Base-by-base conservation (phyloP, 176 grass and related monocot species). In the bread wheat (Triticum aestivum) region DNA sequence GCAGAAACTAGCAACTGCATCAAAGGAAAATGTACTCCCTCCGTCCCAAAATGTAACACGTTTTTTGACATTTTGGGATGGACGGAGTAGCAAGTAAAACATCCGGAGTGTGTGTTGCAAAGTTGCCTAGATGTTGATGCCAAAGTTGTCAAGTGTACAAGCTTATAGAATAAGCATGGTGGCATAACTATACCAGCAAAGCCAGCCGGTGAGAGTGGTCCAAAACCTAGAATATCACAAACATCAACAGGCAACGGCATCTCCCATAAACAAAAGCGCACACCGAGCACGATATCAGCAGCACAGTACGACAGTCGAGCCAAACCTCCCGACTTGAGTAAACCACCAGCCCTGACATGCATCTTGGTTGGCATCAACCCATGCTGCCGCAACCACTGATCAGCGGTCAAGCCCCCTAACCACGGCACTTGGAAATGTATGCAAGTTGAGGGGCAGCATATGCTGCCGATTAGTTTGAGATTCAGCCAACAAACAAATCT, bases 181-280 rank as follows among this genome's bases (percentile, higher is more conserved):
- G 56, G 20, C 20, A 72, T 72, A 9, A 37, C 20, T 69, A 17
- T 23, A 74, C 42, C 17, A 33, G 82, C 62, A n/a, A 89, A 89
- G 67, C 32, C 51, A 73, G 63, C 45, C 54, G 73, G 73, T 64
- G 32, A 63, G n/a, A 66, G 69, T 85, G 86, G 86, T 82, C 61
- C 86, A 82, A 66, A 23, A 15, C 30, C 34, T 17, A 52, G 12
- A 64, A 72, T 63, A 58, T 75, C 27, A 70, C 62, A 3, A 39
- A 82, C 26, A 30, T 32, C n/a, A 5, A 62, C 79, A 73, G 56
- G 34, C 23, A 11, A 38, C 41, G 56, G 65, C 84, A 83, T 65
- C 73, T 58, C 23, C 24, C 8, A 9, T 51, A 49, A 79, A 90
- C 41, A 56, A 65, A 71, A 32, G 11, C 33, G 44, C 30, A 54